Evolutionary conservation across 148 eudicot species (phyloP).

Genomic region (Dianthus caryophyllus): DNA sequence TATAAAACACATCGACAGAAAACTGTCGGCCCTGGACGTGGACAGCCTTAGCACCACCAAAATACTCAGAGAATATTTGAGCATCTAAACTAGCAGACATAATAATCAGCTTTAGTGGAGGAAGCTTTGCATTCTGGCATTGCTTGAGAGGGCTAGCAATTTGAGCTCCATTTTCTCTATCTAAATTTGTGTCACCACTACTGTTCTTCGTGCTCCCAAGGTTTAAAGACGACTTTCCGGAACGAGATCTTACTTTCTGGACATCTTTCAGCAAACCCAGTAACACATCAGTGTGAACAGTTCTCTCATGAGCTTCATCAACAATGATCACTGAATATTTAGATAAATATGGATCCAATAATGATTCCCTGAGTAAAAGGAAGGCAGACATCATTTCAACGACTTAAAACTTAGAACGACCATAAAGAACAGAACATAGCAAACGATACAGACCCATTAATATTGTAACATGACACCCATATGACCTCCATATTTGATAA

Average conservation of each 20-base stretch:
- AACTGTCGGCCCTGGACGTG: conserved; percentile 91
- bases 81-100: conserved; percentile 99
- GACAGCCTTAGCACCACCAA: conserved; percentile 82
- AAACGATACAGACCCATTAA: background rate
- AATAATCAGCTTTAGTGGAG: conserved; percentile 73
- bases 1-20: conserved; percentile 82
- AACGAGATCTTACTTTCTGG: conserved; percentile 62
- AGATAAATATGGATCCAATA: conserved; percentile 81
- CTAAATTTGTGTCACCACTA: conserved; percentile 23
- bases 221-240: conserved; percentile 22
- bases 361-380: conserved; percentile 71
- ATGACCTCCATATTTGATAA: background rate
- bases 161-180: conserved; percentile 32
- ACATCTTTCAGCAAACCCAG: conserved; percentile 83
- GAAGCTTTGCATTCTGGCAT: conserved; percentile 36
- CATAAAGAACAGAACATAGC: background rate
- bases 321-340: conserved; percentile 77
- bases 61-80: conserved; percentile 73
- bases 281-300: conserved; percentile 93
- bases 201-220: conserved; percentile 27
- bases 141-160: conserved; percentile 30
- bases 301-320: conserved; percentile 99
- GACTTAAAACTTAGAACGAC: background rate
- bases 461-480: background rate
- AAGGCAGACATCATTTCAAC: conserved; percentile 26